A percentile compares a stretch with the other conserved stretches of the same genome.
Evolutionary conservation across 257 asterid species (phyloP).

Genomic region (Petrea volubilis): DNA sequence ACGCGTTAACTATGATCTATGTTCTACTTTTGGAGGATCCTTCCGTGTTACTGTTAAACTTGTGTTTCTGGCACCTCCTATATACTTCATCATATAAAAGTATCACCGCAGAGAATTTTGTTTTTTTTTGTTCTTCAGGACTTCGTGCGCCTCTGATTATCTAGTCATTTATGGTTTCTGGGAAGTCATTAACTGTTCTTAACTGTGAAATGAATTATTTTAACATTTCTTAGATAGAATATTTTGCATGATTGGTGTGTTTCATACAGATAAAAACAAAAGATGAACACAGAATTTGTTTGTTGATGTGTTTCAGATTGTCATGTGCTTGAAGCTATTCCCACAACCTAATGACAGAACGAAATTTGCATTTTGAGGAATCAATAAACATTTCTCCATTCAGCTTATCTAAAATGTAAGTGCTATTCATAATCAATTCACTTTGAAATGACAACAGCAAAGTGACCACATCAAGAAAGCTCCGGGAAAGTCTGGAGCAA

Average conservation of each 20-base stretch:
- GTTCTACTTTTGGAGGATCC: neutral
- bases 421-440: neutral
- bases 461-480: neutral
- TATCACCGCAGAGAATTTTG: neutral
- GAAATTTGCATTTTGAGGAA: neutral
- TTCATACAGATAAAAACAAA: constrained; percentile 9
- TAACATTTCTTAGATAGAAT: neutral
- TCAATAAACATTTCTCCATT: neutral
- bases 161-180: neutral
- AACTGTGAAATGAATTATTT: neutral
- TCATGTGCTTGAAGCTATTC: neutral
- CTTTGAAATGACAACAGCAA: constrained; percentile 12
- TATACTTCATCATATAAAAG: no score
- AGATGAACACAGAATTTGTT: neutral
- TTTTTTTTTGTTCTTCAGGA: neutral
- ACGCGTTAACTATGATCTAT: neutral
- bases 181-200: neutral
- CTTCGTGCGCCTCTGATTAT: neutral
- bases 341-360: neutral
- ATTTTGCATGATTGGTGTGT: neutral
- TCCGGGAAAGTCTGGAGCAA: constrained; percentile 7
- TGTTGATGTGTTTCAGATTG: neutral
- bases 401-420: constrained; percentile 6
- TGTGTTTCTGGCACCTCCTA: neutral
- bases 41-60: neutral